Conservation (phyloP, 257 asterid genomes). For the Solanum etuberosum region DNA sequence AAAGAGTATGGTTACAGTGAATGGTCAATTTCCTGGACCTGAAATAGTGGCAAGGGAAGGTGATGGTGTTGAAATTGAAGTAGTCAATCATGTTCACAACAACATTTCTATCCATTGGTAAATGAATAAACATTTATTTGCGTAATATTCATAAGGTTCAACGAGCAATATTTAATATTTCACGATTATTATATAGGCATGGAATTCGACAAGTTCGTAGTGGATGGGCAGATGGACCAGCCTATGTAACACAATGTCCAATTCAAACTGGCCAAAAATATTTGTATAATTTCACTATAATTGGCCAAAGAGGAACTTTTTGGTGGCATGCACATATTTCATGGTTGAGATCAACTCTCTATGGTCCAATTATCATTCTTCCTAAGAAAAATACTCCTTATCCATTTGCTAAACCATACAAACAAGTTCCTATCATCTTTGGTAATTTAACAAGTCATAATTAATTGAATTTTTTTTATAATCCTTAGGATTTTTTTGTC, state of each 20-base stretch:
- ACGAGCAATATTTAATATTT: not conserved
- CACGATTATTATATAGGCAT: not conserved
- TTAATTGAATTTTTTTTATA: no score
- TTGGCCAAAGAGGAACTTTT: not conserved
- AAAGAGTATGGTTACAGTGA: not conserved
- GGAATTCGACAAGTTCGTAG: not conserved
- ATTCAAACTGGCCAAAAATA: not conserved
- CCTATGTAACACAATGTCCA: not conserved
- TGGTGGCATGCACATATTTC: constrained; percentile 13
- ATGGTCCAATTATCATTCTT: constrained; percentile 28
- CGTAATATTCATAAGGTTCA: not conserved
- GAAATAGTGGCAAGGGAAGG: not conserved
- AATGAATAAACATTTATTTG: not conserved
- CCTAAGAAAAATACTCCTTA: constrained; percentile 17
- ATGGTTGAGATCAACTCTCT: constrained; percentile 58
- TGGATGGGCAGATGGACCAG: constrained; percentile 1
- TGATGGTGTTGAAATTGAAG: not conserved
- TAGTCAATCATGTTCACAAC: not conserved
- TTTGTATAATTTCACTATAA: not conserved
- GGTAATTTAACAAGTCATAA: no score
- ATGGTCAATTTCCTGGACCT: not conserved
- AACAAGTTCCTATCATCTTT: constrained; percentile 46
- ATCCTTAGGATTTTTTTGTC: not conserved
- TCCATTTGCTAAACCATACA: constrained; percentile 46
- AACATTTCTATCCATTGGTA: not conserved